Evolutionary conservation across 148 eudicot genomes (phyloP).

Genomic region (Fagopyrum esculentum): DNA sequence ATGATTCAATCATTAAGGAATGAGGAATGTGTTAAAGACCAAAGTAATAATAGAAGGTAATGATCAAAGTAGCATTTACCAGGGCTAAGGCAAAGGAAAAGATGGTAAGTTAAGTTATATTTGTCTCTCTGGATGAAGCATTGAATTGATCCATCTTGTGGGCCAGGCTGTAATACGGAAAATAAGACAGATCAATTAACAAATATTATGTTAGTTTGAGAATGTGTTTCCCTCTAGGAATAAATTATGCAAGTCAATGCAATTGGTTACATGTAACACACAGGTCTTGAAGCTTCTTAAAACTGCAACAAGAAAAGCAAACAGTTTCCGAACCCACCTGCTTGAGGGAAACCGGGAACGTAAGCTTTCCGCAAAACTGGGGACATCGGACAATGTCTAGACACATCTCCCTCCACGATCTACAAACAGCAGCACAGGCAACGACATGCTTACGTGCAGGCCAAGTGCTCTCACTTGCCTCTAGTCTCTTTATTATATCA

Average conservation of each 20-base stretch:
- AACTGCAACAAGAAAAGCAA: neutral
- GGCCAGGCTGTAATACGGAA: conserved; percentile 55
- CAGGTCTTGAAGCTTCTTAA: neutral
- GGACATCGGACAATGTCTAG: conserved; percentile 70
- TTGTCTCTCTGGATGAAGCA: conserved; percentile 89
- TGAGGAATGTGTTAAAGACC: neutral
- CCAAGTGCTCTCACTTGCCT: conserved; percentile 82
- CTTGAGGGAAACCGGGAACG: conserved; percentile 85
- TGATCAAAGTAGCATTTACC: conserved; percentile 34
- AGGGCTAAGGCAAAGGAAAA: conserved; percentile 81
- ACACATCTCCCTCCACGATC: conserved; percentile 92
- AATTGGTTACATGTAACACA: neutral
- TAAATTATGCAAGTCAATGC: neutral
- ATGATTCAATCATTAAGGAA: neutral
- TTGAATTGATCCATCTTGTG: conserved; percentile 73
- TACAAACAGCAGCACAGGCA: conserved; percentile 88
- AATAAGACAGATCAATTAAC: neutral
- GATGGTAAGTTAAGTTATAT: conserved; percentile 72
- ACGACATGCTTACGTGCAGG: conserved; percentile 82
- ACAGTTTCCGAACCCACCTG: conserved; percentile 40
- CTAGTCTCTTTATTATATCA: conserved; percentile 82
- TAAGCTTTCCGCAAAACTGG: conserved; percentile 70
- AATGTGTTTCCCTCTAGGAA: neutral
- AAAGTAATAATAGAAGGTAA: neutral
- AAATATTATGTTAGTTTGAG: neutral